A percentile compares a stretch with the other conserved stretches of the same genome.
These are phyloP conservation scores for Diplodia sapinea DNA, from an alignment of 2,329 filamentous ascomycete genomes.

Conservation along the genomic window DNA sequence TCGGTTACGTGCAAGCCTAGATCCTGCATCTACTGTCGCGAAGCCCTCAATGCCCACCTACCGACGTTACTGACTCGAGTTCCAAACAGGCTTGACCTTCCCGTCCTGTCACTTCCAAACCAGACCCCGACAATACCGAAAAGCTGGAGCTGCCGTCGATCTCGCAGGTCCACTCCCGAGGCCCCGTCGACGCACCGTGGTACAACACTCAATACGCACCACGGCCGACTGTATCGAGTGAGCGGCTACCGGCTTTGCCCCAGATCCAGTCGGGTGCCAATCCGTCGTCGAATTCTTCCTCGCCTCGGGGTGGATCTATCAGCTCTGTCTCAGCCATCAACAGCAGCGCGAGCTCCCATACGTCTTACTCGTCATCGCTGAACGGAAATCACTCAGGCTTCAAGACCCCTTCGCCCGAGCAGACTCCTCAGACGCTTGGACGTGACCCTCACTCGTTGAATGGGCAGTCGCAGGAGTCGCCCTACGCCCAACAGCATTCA, in stretches of 20 bases:
- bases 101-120: slow-evolving; percentile 27
- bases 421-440: slow-evolving; percentile 56
- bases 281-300: slow-evolving; percentile 73
- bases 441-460: slow-evolving; percentile 46
- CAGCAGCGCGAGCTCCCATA: slow-evolving; percentile 60
- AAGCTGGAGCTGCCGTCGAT: slow-evolving; percentile 94
- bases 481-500: slow-evolving; percentile 48
- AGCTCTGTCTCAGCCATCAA: slow-evolving; percentile 62
- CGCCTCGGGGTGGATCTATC: slow-evolving; percentile 77
- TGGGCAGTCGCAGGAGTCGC: slow-evolving; percentile 48
- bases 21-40: slow-evolving; percentile 29
- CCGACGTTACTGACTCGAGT: slow-evolving; percentile 32
- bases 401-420: slow-evolving; percentile 78
- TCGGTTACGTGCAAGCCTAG: slow-evolving; percentile 28
- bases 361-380: slow-evolving; percentile 62
- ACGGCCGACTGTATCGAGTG: slow-evolving; percentile 70
- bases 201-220: slow-evolving; percentile 71
- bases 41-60: slow-evolving; percentile 35
- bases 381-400: slow-evolving; percentile 62
- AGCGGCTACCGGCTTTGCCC: slow-evolving; percentile 74
- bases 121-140: slow-evolving; percentile 65
- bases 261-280: slow-evolving; percentile 67
- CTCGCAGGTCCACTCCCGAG: slow-evolving; percentile 81
- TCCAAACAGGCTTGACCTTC: slow-evolving; percentile 26
- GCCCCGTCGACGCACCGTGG: slow-evolving; percentile 71